These are phyloP conservation scores for Saposhnikovia divaricata DNA, from an alignment of 129 eudicot genomes.

Conservation along the genomic window DNA sequence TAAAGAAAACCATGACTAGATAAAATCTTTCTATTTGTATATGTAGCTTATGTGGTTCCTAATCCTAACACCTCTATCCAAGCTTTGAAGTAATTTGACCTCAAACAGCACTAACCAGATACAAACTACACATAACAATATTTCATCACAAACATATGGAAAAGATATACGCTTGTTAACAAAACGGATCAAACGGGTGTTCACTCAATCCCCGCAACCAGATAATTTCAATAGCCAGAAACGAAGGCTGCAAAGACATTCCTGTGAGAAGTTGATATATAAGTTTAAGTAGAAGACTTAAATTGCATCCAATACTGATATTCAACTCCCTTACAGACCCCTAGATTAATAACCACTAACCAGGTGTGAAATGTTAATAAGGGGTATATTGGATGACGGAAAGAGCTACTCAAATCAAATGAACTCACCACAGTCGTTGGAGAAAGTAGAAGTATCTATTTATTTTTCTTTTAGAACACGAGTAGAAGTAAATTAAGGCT, in stretches of 20 bases:
- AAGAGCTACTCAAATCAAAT: background rate
- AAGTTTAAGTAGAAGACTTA: background rate
- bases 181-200: background rate
- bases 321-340: background rate
- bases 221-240: background rate
- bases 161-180: background rate
- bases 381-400: background rate
- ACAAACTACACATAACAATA: background rate
- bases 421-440: background rate
- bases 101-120: background rate
- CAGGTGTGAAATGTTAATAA: background rate
- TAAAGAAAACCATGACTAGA: background rate
- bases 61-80: background rate
- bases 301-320: background rate
- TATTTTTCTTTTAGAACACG: too few species aligned
- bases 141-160: background rate
- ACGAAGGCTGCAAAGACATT: background rate
- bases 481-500: background rate
- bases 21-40: background rate
- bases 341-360: background rate
- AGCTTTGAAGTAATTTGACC: background rate
- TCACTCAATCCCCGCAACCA: background rate
- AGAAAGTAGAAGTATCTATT: background rate
- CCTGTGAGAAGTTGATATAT: background rate
- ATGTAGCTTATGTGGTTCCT: background rate